Evolutionary conservation across 176 grass and related monocot species (phyloP), one percentile per base, ranked within the genome.

Genomic region (Phoenix roebelenii): DNA sequence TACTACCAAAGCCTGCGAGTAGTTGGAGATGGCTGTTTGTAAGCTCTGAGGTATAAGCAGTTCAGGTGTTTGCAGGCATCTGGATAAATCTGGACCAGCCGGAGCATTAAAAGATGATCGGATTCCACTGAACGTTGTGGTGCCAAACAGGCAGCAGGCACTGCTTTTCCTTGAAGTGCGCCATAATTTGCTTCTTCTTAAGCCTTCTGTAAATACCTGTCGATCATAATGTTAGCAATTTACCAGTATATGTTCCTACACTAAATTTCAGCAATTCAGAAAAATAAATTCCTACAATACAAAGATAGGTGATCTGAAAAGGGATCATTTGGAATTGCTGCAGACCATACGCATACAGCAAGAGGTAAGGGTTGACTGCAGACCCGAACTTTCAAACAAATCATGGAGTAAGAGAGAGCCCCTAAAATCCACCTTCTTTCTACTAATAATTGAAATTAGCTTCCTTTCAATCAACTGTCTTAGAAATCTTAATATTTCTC

Each of bases 121-220:
- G 7, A 52, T 66, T 22, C 49, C 28, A 24, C 23, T 4, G 17
- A 25, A 24, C 17, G 6, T 39, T 54, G 51, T 23, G 59, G 55
- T 25, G 23, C 51, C 51, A 22, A 55, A 26, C 25, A 63, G 18
- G 50, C 58, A 63, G 39, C 17, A 10, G 50, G 23, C 30, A 19
- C 28, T 44, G 10, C 12, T 55, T 44, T 18, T 57, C n/a, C 17
- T 20, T 52, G 29, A 25, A 63, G 15, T 22, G 4, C 12, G 16
- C 32, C n/a, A 20, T 6, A 25, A 18, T 62, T 55, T 73, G 15
- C 51, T 32, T 63, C 25, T 29, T 48, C 15, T 55, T 5, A 51
- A 22, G 17, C 59, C 39, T 73, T 26, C 18, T 22, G 19, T 56
- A 16, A 48, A 5, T 15, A 48, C 29, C 59, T 73, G 59, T 73